Conservation (phyloP, 1,139 yeast genomes). For the Saccharomyces hybrid region DNA sequence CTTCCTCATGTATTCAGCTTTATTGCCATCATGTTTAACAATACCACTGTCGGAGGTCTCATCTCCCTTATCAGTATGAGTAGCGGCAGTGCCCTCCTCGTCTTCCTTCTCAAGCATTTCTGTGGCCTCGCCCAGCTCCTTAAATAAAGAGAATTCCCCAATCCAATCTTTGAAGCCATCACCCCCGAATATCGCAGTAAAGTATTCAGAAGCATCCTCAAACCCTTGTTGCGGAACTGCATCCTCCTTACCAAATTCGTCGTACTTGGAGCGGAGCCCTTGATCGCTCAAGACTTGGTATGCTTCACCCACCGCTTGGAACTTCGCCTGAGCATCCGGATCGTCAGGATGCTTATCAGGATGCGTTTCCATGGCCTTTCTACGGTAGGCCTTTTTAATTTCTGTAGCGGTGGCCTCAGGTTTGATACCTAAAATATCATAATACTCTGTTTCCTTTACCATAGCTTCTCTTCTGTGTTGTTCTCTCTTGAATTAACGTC, state of each 20-base stretch:
- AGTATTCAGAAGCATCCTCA: constrained; percentile 64
- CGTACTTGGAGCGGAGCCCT: constrained; percentile 51
- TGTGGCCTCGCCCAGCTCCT: constrained; percentile 51
- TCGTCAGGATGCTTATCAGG: constrained; percentile 94
- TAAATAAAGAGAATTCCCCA: constrained; percentile 60
- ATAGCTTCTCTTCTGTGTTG: constrained; percentile 31
- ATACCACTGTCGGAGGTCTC: constrained; percentile 6
- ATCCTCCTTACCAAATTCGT: constrained; percentile 56
- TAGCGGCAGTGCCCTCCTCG: constrained; percentile 17
- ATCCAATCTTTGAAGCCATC: constrained; percentile 69
- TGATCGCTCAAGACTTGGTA: constrained; percentile 62
- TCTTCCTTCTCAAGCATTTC: constrained; percentile 35
- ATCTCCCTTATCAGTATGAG: constrained; percentile 2
- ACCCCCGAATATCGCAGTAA: constrained; percentile 69
- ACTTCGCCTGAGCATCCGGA: constrained; percentile 56
- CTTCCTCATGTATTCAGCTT: constrained; percentile 6
- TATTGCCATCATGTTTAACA: constrained; percentile 18
- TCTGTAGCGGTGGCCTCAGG: constrained; percentile 72
- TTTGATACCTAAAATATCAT: constrained; percentile 63
- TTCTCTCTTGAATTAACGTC: not conserved
- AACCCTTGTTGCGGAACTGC: constrained; percentile 63
- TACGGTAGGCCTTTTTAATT: constrained; percentile 88
- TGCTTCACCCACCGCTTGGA: constrained; percentile 64
- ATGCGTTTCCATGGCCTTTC: constrained; percentile 79
- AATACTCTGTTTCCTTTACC: constrained; percentile 93